Evolutionary conservation across 1,139 yeast species (phyloP), one percentile per base, ranked within the genome.

Genomic region (Suhomyces atakaporum): DNA sequence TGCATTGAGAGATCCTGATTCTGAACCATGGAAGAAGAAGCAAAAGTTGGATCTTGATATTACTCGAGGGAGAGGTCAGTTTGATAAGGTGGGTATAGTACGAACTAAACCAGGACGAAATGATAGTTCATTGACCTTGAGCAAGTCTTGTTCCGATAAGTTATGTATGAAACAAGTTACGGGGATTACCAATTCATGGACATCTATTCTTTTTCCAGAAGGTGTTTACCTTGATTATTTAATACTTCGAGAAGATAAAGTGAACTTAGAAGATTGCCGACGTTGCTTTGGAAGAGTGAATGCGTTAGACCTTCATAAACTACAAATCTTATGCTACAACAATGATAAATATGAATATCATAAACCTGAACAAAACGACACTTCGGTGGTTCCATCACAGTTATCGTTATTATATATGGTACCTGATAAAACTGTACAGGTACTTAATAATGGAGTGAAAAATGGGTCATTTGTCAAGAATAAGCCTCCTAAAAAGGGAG

Each of bases 111-210:
- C 97, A 0, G 98, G 97, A 2, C 61, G 97, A 36, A 58, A 70
- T 12, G 97, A 90, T 54, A 83, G 96, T 3, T 69, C 75, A 2
- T 45, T 79, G 2, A 77, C 95, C 0, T 59, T 73, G 27, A 84
- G 95, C 27, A 90, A 89, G 54, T 86, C 96, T 0, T 90, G 97
- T 56, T 80, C 95, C 1, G 97, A 90, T 56, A 90, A 90, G 52
- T 54, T 90, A 19, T 73, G 87, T 27, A 42, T 81, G 33, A 72
- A 74, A 38, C 96, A 87, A 54, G 62, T 67, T 25, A 66, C 73
- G 0, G 89, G 96, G 0, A 40, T 87, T 3, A 59, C 81, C 25
- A 77, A 74, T 44, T 60, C 79, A 3, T 54, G 81, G 3, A 71
- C 77, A 2, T 63, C 75, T 30, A 48, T 50, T 2, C 43, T 80